Evolutionary conservation across 768 basidiomycete genomes (phyloP), one percentile per base, ranked within the genome.

Genomic region (Gloeophyllum trabeum): DNA sequence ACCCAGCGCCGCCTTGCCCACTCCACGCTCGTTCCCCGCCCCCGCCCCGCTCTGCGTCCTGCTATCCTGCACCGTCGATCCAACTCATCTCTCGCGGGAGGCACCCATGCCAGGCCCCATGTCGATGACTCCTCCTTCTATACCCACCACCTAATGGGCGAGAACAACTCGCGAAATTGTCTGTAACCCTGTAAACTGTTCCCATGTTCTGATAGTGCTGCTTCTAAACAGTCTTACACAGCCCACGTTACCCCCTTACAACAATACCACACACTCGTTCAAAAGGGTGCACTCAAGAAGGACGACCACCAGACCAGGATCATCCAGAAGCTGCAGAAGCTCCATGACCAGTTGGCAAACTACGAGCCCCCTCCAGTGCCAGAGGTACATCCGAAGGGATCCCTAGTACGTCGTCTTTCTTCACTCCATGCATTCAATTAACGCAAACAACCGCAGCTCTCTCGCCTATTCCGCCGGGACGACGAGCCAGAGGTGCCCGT

Each of bases 301-400:
- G 94, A 99, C 54, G 71, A 74, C 14, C 79, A 90, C 63, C 94
- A 99, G 60, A 78, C 78, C 21, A 71, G 73, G 23, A 93, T 97
- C 50, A 79, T 98, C 40, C 65, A 76, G 60, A 78, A 80, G 48
- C 70, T 99, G 14, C 85, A 98, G 62, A 61, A 71, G 42, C 66
- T 97, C 45, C 81, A 96, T 60, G 69, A 84, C 47, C 66, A 76
- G 38, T 66, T 99, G 40, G 56, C 69, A 40, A 52, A 59, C 13
- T 96, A 97, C 65, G 56, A 75, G 6, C 87, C 86, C 7, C 84
- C 84, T 3, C 62, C 61, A 30, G 64, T 88, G 50, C 69, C 76
- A 4, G 65, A 69, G 19, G 51, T 58, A 3, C 44, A 64, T 1
- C 38, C 48, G 2, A 36, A 51, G 3, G 42, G 46, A 4, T 67